Base-by-base conservation (phyloP, 139 green algal genomes). In the Closterium sp. region DNA sequence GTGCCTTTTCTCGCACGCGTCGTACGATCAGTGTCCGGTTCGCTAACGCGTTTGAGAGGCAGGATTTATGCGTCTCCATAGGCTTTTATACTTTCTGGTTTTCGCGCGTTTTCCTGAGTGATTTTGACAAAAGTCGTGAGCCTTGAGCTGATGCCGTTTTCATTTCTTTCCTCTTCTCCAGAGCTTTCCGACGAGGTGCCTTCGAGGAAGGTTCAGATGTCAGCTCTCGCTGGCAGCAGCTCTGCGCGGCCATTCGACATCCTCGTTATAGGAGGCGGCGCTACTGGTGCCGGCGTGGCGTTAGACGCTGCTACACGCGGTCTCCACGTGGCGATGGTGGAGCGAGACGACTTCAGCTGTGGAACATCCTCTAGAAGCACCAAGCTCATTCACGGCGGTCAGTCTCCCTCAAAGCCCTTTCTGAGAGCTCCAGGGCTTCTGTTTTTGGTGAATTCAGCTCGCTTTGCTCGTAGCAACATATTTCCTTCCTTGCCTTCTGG, bases 281-380 rank as follows among this genome's bases (percentile, higher is more conserved):
- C 98, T n/a, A 99, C 98, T 0, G 98, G 98, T 21, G 94, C 96
- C 4, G 98, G 98, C 7, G 96, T 95, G 88, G 97, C 97, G 0
- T 69, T 99, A 8, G 98, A 99, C 93, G 98, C 98, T 21, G 96
- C 94, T 0, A 98, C 94, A 23, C 87, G 92, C 7, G 95, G 95
- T 33, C 91, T 96, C 95, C 30, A 96, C 96, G 97, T 98, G 86
- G 97, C 96, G 0, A 90, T 99, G 34, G 95, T 99, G 21, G 98
- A 99, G 91, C 94, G 96, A 4, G 97, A 98, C 34, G 98, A 99
- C 93, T 99, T 99, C 94, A 97, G 91, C 23, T 93, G 94, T 3
- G 98, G 98, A 30, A 99, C 98, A 25, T 97, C 94, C 69, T 97
- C 95, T n/a, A 96, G 97, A 34, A 98, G 96, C 25, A 99, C 98